These are phyloP conservation scores for Ensete glaucum DNA, from an alignment of 176 grass and related monocot species.

Conservation along the genomic window DNA sequence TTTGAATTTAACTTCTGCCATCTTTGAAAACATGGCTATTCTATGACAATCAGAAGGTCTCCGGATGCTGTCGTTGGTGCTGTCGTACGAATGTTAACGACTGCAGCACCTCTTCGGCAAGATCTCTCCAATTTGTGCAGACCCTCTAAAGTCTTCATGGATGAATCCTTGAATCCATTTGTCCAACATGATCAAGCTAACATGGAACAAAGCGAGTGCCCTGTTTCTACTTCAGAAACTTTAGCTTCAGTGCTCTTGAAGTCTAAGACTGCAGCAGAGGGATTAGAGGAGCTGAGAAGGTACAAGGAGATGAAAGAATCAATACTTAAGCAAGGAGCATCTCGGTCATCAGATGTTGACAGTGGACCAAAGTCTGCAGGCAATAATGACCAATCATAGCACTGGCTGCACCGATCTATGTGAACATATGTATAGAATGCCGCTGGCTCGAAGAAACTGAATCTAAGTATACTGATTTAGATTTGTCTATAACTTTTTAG, in stretches of 20 bases:
- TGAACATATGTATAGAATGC: background rate
- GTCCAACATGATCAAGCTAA: background rate
- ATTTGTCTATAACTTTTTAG: no score
- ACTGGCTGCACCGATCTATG: background rate
- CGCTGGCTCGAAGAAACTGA: background rate
- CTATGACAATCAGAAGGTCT: constrained; percentile 20
- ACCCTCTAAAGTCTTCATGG: constrained; percentile 12
- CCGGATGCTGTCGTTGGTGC: constrained; percentile 50
- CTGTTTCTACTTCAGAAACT: constrained; percentile 22
- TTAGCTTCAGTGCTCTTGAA: constrained; percentile 9
- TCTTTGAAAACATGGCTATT: constrained; percentile 27
- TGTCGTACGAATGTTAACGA: constrained; percentile 54
- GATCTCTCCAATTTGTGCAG: background rate
- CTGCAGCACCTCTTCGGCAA: constrained; percentile 43
- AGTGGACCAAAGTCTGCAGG: constrained; percentile 15
- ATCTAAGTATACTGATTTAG: background rate
- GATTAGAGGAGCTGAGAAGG: constrained; percentile 56
- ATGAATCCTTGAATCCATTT: constrained; percentile 33
- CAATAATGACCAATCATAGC: constrained; percentile 13
- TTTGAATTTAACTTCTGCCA: constrained; percentile 21
- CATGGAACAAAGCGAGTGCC: constrained; percentile 23
- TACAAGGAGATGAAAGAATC: constrained; percentile 46
- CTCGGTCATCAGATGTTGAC: constrained; percentile 3
- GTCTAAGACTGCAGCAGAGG: constrained; percentile 43
- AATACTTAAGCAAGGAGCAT: constrained; percentile 28